Conservation (phyloP, 164 flowering plant genomes). For the Euptelea pleiosperma region DNA sequence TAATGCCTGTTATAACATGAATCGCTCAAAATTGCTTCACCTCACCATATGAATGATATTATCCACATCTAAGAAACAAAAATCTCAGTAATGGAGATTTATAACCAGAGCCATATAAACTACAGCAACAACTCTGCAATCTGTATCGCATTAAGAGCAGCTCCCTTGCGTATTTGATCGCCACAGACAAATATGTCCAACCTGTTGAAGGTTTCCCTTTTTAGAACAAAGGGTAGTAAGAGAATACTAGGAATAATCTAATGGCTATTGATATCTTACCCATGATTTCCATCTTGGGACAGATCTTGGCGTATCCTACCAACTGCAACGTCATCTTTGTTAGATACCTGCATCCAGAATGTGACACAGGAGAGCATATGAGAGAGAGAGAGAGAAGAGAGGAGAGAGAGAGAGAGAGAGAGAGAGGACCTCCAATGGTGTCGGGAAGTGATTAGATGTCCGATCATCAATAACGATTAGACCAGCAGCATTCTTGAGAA, state of each 20-base stretch:
- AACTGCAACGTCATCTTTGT: conserved; percentile 94
- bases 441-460: conserved; percentile 78
- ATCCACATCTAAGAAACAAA: no score
- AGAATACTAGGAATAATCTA: neutral
- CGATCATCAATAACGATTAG: conserved; percentile 93
- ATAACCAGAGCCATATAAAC: no score
- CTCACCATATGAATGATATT: conserved; percentile 5
- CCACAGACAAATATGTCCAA: conserved; percentile 96
- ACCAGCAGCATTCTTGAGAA: conserved; percentile 77
- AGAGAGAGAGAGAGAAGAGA: neutral
- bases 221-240: neutral
- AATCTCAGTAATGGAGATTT: no score
- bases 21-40: conserved; percentile 4
- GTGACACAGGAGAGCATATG: neutral
- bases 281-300: conserved; percentile 76
- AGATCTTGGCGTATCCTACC: conserved; percentile 90
- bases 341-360: conserved; percentile 43
- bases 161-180: conserved; percentile 97
- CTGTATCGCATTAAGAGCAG: conserved; percentile 95
- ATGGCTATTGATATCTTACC: conserved; percentile 40
- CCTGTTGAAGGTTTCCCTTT: conserved; percentile 33
- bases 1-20: neutral
- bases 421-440: conserved; percentile 62
- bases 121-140: conserved; percentile 86
- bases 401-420: conserved; percentile 3